These are phyloP conservation scores for Dictyostelium citrinum DNA, from an alignment of 78 protist genomes.

Conservation along the genomic window DNA sequence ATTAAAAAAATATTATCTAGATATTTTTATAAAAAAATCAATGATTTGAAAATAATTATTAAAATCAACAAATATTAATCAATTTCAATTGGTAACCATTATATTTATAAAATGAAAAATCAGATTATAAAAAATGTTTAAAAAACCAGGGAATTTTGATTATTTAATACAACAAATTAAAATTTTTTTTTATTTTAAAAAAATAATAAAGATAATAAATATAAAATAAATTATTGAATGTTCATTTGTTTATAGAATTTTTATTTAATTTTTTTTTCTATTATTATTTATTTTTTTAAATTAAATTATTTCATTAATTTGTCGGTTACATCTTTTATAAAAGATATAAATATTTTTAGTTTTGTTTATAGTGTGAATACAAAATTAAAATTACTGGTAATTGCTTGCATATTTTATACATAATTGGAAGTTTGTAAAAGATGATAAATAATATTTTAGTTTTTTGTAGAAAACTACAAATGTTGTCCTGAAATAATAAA, in stretches of 20 bases:
- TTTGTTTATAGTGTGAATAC: neutral
- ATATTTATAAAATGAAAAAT: neutral
- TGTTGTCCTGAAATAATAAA: neutral
- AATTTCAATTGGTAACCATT: neutral
- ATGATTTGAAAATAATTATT: no score
- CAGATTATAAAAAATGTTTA: neutral
- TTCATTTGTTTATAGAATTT: neutral
- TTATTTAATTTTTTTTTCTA: neutral
- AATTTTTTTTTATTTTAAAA: no score
- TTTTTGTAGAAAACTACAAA: neutral
- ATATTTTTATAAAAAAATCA: no score
- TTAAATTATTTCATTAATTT: neutral
- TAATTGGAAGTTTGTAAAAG: neutral
- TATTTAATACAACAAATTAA: neutral
- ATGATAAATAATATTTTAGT: neutral
- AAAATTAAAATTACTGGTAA: neutral
- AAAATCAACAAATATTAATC: no score
- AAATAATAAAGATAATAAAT: neutral
- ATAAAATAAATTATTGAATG: neutral
- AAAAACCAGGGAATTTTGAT: neutral
- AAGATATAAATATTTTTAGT: neutral
- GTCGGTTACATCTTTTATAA: neutral
- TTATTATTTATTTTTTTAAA: neutral
- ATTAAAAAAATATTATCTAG: no score
- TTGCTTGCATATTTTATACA: neutral